phyloP scores from a whole-genome alignment of 768 basidiomycete genomes.

The Favolaschia claudopus region DNA sequence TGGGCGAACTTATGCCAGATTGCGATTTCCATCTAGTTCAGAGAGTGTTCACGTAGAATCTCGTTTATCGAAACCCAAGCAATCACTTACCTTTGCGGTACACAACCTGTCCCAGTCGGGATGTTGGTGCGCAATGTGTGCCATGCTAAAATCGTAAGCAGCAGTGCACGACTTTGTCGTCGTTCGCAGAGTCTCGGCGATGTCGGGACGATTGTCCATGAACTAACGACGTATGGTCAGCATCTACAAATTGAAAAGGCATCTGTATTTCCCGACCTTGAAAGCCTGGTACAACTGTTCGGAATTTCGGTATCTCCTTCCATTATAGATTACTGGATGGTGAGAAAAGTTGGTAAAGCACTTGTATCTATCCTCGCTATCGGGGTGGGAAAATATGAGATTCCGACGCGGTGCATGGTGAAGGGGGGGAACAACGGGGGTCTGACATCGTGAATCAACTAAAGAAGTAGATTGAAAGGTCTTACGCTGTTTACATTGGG shows the following conservation, averaged over 20 bases:
- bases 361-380: not conserved
- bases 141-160: not conserved
- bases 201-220: constrained; percentile 5
- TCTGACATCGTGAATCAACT: too few species aligned
- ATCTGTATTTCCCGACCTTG: constrained; percentile 46
- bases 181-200: constrained; percentile 1
- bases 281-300: constrained; percentile 59
- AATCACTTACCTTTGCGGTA: not conserved
- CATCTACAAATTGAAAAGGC: not conserved
- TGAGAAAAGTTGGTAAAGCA: constrained; percentile 14
- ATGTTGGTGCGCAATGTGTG: not conserved
- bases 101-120: not conserved
- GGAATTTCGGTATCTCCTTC: constrained; percentile 51
- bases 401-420: too few species aligned
- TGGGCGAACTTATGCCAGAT: constrained; percentile 13
- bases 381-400: not conserved
- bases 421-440: not conserved
- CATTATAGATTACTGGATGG: constrained; percentile 46
- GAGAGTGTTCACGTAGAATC: not conserved
- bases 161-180: not conserved
- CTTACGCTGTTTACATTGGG: too few species aligned
- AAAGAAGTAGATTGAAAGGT: too few species aligned
- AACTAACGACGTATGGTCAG: not conserved
- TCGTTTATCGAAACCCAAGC: not conserved
- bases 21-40: constrained; percentile 7